Evolutionary conservation across 2,329 filamentous ascomycete genomes (phyloP).

Genomic region (Colletotrichum siamense): DNA sequence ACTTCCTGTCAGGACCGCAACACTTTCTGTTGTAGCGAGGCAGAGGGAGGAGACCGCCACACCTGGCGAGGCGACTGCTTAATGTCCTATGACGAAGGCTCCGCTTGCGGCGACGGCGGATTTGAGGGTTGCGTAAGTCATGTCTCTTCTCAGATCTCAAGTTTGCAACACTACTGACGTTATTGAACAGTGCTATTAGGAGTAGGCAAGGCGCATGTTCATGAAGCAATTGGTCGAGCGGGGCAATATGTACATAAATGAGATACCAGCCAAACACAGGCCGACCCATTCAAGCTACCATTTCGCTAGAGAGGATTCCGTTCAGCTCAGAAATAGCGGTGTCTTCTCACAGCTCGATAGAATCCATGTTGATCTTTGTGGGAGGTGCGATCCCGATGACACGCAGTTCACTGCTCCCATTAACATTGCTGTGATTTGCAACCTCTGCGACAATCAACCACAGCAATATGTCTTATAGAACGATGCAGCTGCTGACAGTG

Average conservation of each 20-base stretch:
- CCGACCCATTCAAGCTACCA: background rate
- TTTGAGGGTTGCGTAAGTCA: background rate
- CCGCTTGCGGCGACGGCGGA: background rate
- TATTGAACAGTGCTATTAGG: background rate
- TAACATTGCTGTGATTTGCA: no score
- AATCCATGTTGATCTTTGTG: no score
- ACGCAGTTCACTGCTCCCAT: no score
- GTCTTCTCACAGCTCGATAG: no score
- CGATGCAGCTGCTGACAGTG: no score
- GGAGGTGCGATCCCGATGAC: no score
- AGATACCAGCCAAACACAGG: background rate
- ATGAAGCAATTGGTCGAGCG: background rate
- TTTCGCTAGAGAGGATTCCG: background rate
- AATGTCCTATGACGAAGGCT: background rate
- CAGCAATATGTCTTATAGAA: no score
- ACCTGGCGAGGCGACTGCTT: background rate
- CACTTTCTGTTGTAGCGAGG: background rate
- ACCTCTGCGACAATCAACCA: no score
- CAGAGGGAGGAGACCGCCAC: background rate
- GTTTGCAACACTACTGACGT: background rate
- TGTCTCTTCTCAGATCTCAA: rapidly evolving
- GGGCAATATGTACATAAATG: background rate
- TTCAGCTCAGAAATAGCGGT: background rate
- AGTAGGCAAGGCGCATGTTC: background rate
- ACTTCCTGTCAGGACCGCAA: background rate